Base-by-base conservation (phyloP, 495 filamentous ascomycete species). In the Tuber umbilicatum region DNA sequence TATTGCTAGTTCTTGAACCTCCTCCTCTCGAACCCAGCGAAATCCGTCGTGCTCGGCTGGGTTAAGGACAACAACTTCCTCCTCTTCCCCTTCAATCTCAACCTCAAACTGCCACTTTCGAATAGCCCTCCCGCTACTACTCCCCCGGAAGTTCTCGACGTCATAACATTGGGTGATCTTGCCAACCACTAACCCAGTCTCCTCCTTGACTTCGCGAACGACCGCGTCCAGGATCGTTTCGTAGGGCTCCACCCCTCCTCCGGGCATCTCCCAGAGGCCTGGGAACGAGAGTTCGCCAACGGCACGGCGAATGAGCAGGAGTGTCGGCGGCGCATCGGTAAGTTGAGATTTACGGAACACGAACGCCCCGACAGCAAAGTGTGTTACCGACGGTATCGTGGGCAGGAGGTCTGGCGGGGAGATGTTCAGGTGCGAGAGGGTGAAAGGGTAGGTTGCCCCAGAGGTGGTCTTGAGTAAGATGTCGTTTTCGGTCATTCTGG, bases 221-320 rank as follows among this genome's bases (percentile, higher is more conserved):
- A 87, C 85, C 0, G 85, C 85, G 69, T 87, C 85, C 0, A 91
- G 83, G 23, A 91, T 81, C 0, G 86, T 89, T 17, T 79, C 75
- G 70, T 90, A 88, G 2, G 77, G 71, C 38, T 90, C 88, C 45
- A 79, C 79, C 17, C 84, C 82, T 6, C 89, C 89, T 2, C 89
- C 88, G 2, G 89, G 89, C 1, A 87, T 81, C 75, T 91, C 89
- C 89, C 89, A 90, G 74, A 78, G 80, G 21, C 84, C 82, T 0
- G 85, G 85, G 78, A 85, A 87, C 1, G 84, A 84, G 70, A 81
- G 79, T 12, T 87, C 85, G 50, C 75, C 47, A 0, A 73, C 69
- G 31, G 86, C 80, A 50, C 88, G 87, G 70, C 87, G 88, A 19
- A 90, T 82, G 42, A 91, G 84, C 37, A 91, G 84, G 68, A 88